phyloP scores from a whole-genome alignment of 805 yeast genomes.

The Teunomyces barrocoloradensis region DNA sequence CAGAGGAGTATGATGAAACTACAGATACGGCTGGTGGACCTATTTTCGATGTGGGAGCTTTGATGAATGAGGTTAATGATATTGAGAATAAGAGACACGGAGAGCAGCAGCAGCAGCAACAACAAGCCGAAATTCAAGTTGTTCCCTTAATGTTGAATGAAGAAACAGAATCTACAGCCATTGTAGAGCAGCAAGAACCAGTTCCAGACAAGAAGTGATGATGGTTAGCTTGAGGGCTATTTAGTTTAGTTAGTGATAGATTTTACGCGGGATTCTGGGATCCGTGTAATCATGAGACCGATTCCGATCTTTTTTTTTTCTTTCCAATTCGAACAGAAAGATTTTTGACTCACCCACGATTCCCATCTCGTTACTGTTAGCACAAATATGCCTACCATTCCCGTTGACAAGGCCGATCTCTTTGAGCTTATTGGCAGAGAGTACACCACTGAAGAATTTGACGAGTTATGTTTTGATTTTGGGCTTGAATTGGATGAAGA shows the following conservation, averaged over 20 bases:
- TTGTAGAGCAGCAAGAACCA: background rate
- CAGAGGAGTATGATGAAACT: conserved; percentile 15
- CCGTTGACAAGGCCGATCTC: conserved; percentile 92
- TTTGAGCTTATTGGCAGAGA: conserved; percentile 66
- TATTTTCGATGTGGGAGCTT: conserved; percentile 46
- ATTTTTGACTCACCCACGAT: conserved; percentile 10
- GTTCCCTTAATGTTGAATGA: conserved; percentile 15
- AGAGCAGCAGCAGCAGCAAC: conserved; percentile 17
- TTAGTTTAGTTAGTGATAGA: background rate
- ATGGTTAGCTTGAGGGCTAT: background rate
- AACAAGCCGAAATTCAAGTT: conserved; percentile 12
- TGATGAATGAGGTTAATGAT: conserved; percentile 42
- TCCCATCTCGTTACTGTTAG: background rate
- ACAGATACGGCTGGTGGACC: conserved; percentile 12
- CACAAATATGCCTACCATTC: conserved; percentile 83
- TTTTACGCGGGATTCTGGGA: background rate
- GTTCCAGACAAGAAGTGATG: background rate
- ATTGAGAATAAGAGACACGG: conserved; percentile 31
- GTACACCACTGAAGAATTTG: conserved; percentile 84
- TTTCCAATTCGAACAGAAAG: background rate
- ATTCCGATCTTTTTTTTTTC: background rate
- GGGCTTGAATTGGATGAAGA: conserved; percentile 98
- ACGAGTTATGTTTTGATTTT: conserved; percentile 94
- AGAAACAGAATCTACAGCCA: conserved; percentile 16
- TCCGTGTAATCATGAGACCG: conserved; percentile 6